Evolutionary conservation across 257 asterid genomes (phyloP), one percentile per base, ranked within the genome.

Genomic region (Primulina eburnea): DNA sequence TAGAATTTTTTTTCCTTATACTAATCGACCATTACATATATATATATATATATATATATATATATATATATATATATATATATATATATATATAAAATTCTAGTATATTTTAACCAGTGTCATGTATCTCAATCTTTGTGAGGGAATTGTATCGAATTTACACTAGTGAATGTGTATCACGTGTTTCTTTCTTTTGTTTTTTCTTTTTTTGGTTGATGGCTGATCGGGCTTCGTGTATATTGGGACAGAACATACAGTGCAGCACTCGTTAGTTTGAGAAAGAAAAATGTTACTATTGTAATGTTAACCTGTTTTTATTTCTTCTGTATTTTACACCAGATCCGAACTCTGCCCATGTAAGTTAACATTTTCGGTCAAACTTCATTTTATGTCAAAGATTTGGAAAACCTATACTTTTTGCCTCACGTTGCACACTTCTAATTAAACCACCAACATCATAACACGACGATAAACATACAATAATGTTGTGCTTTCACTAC

Each of bases 161-260:
- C 62, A 6, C 35, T 74, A 63, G 83, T 52, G 80, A 20, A 50
- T 66, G 79, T 78, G 67, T 35, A 8, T 50, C 14, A 12, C 67
- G 30, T 53, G 62, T 59, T 60, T 72, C 30, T 5, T 70, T 37
- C 16, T 12, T 64, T 52, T 4, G 18, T 47, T 43, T 4, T 43
- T 4, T 43, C n/a, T 43, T 4, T 40, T 0, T 56, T 62, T 16
- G 21, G 7, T 17, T 16, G 34, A 8, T 38, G 80, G 77, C 73
- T 75, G 57, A 63, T 79, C 79, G 65, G 77, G 73, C 57, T 43
- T 43, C 56, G 64, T 78, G 82, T 70, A 80, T 64, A 80, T 70
- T 72, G 86, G 82, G 71, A 50, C 57, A 50, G 78, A 64, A 64
- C 65, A 76, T 73, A 62, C 56, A 38, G 70, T 73, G 84, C 61